Base-by-base conservation (phyloP, 2,329 filamentous ascomycete genomes). In the Botrytis fabae region DNA sequence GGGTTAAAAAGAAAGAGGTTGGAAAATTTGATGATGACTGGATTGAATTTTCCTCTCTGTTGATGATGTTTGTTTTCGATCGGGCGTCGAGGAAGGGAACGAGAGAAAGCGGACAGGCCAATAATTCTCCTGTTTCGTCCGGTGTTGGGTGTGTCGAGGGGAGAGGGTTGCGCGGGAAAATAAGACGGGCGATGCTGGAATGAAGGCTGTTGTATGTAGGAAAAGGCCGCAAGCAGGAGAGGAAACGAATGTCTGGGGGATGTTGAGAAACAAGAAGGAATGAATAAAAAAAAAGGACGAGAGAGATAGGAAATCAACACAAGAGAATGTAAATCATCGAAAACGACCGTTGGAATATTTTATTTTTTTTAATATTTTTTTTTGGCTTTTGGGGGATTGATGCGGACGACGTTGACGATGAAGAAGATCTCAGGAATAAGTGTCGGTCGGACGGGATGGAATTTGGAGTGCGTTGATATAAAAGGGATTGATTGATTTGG, bases 401-500 rank as follows among this genome's bases (percentile, higher is more conserved):
- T 40, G 44, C n/a, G 61, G 8, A 42, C 42, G 68, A 40, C 68
- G 68, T 32, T 28, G 20, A 70, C 40, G 68, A 62, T 62, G 54
- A 35, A 92, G 91, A 0, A 85, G 40, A 63, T 28, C 22, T 44
- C n/a, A 5, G 28, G 28, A 28, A 28, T 28, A n/a, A 32, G 6
- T 12, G 92, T 95, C 62, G 4, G 1, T 28, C 28, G 28, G 28
- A 28, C 28, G 28, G 28, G 28, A 28, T 28, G 28, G 28, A 28
- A 28, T 28, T 2, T 28, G 28, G 28, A 28, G 28, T 1, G 28
- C 28, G 28, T 28, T 86, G 89, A 0, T 94, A 90, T 0, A 98
- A 92, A 10, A 86, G 87, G 75, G 92, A 42, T 42, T 42, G 35
- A 7, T 38, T 38, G 35, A 6, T 91, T 87, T 86, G 79, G 85